Conservation (phyloP, 2,329 filamentous ascomycete genomes). For the Dothideomycetes sp. region DNA sequence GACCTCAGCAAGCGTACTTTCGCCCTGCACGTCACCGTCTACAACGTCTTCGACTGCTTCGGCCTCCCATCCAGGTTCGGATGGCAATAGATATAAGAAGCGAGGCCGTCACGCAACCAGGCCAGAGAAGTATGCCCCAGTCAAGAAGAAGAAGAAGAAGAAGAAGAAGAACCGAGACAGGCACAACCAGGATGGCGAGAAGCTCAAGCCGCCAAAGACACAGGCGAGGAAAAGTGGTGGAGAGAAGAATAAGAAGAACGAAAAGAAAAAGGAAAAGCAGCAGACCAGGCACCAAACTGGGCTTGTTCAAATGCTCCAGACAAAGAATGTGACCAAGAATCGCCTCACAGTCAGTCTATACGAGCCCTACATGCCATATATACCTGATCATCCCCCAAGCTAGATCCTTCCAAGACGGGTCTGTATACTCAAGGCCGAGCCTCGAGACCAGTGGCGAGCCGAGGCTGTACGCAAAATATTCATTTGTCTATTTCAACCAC, state of each 20-base stretch:
- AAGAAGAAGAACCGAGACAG: too few relatives aligned
- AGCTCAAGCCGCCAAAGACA: neutral
- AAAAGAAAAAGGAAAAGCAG: slow-evolving; percentile 24
- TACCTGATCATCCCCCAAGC: slow-evolving; percentile 17
- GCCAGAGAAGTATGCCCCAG: slow-evolving; percentile 31
- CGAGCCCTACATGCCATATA: slow-evolving; percentile 5
- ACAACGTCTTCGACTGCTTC: neutral
- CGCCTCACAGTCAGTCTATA: slow-evolving; percentile 37
- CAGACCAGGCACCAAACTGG: slow-evolving; percentile 23
- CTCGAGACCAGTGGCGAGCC: slow-evolving; percentile 32
- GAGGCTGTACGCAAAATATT: slow-evolving; percentile 26
- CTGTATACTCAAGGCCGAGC: slow-evolving; percentile 39
- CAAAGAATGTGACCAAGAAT: slow-evolving; percentile 32
- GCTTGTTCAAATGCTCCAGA: slow-evolving; percentile 31
- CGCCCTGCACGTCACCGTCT: neutral
- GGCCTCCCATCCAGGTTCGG: neutral
- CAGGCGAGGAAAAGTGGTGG: neutral
- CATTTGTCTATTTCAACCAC: slow-evolving; percentile 14
- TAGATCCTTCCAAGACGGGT: slow-evolving; percentile 31
- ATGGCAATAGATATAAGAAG: slow-evolving; percentile 27
- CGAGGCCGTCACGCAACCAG: slow-evolving; percentile 36
- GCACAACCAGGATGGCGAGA: neutral
- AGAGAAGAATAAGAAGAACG: slow-evolving; percentile 13
- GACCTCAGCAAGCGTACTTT: neutral
- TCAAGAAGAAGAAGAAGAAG: slow-evolving; percentile 15